A percentile compares a stretch with the other conserved stretches of the same genome.
These are phyloP conservation scores for Syncephalastrum contaminatum DNA, from an alignment of 371 early-diverging fungal species.

Conservation along the genomic window DNA sequence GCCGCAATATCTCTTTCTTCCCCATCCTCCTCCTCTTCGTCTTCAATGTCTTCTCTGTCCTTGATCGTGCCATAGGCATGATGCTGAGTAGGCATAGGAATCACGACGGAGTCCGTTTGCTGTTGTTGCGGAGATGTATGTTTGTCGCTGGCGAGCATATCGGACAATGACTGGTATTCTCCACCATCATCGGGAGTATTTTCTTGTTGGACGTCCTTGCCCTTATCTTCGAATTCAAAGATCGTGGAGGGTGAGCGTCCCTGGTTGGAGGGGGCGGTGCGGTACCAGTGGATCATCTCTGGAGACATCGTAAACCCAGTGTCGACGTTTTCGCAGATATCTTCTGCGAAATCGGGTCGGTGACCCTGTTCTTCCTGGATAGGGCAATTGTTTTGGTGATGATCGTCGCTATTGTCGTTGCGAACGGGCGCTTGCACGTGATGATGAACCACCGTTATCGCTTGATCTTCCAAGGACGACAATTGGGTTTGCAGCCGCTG, in stretches of 20 bases:
- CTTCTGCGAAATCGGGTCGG: conserved; percentile 8
- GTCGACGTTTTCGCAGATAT: neutral
- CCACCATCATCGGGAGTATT: neutral
- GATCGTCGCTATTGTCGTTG: too few relatives aligned
- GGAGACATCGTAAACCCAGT: conserved; percentile 31
- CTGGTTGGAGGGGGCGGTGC: conserved; percentile 22
- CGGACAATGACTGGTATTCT: too few relatives aligned
- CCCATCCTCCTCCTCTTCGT: conserved; percentile 5
- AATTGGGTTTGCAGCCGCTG: too few relatives aligned
- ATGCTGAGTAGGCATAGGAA: too few relatives aligned
- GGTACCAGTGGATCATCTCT: conserved; percentile 36
- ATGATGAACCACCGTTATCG: too few relatives aligned
- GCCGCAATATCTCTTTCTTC: neutral
- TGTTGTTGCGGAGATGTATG: too few relatives aligned
- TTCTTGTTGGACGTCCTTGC: neutral
- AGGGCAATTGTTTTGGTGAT: too few relatives aligned
- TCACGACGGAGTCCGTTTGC: too few relatives aligned
- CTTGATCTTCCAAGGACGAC: too few relatives aligned
- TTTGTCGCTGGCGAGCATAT: too few relatives aligned
- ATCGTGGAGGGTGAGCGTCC: conserved; percentile 12
- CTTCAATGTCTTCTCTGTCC: neutral
- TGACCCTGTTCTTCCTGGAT: neutral
- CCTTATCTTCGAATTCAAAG: conserved; percentile 1
- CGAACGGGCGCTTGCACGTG: too few relatives aligned
- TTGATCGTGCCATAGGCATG: too few relatives aligned